Evolutionary conservation across 768 basidiomycete species (phyloP), one percentile per base, ranked within the genome.

Genomic region (Boletus tomentosulus): DNA sequence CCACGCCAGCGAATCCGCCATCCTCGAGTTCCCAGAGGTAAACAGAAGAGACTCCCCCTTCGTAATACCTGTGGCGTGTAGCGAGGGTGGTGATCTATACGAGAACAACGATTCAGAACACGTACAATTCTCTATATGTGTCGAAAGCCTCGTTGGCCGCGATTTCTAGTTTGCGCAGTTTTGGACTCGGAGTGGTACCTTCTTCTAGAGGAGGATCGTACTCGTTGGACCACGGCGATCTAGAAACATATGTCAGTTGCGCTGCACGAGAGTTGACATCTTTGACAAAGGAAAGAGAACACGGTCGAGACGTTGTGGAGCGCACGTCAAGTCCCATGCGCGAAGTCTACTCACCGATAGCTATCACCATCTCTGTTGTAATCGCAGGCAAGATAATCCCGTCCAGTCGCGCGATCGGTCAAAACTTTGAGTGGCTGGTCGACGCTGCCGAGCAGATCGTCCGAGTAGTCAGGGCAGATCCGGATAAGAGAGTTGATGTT

Each of bases 11-110:
- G 70, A 98, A 98, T 48, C 88, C 90, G 15, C 91, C 92, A 62
- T 98, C 95, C 54, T 98, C 96, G 27, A 94, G 78, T 67, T 98
- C 96, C 97, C 97, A 99, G 19, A 99, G 83, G 71, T 95, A 99
- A 15, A 97, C 96, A 24, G 90, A 93, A 27, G 93, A 97, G 2
- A 92, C 86, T 4, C 97, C 97, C n/a, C 96, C 96, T 72, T 98
- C 97, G 70, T 85, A 99, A 76, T 99, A 99, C 80, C 88, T 90
- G 59, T 62, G 44, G 13, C 48, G 31, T 16, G 48, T 46, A 28
- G 46, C 38, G 34, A 27, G 30, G 47, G 46, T 34, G 41, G 47
- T 34, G 41, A 45, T 48, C 56, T 22, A 3, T 10, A 24, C 27
- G 35, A 38, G 53, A 54, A 48, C 44, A 4, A 10, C 22, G 1